Conservation (phyloP, 306 rosid species). For the Quercus cerris region DNA sequence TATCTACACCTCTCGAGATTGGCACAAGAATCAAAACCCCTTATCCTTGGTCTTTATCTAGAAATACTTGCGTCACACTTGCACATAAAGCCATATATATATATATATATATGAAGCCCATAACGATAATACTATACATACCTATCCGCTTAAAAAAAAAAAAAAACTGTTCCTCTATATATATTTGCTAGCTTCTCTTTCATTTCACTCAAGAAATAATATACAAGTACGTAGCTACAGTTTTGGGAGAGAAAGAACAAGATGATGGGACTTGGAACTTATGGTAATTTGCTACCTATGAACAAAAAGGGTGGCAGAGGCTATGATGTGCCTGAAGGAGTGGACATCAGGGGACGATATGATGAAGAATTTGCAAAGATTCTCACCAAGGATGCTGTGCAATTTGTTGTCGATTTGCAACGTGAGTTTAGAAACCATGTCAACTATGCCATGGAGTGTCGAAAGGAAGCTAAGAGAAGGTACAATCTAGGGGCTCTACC, state of each 20-base stretch:
- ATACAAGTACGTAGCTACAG: not conserved
- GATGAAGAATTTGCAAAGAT: constrained; percentile 63
- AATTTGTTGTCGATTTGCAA: constrained; percentile 67
- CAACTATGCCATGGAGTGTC: constrained; percentile 67
- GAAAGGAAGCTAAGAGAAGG: constrained; percentile 65
- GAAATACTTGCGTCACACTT: not conserved
- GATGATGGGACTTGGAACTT: constrained; percentile 36
- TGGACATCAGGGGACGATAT: constrained; percentile 71
- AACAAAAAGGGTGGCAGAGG: constrained; percentile 5
- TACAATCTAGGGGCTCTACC: constrained; percentile 72
- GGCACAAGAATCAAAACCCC: constrained; percentile 35
- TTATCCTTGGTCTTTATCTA: constrained; percentile 7
- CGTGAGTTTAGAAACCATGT: constrained; percentile 68
- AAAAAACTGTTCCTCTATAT: not conserved
- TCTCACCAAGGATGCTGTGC: constrained; percentile 68
- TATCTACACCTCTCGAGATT: constrained; percentile 29
- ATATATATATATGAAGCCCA: constrained; percentile 12
- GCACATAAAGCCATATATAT: constrained; percentile 26
- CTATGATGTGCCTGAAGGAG: constrained; percentile 71
- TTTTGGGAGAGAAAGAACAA: not conserved
- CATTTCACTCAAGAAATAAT: not conserved
- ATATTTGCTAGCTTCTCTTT: not conserved
- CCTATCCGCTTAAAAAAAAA: not conserved
- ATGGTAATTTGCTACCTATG: constrained; percentile 15
- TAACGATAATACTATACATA: not conserved